Percentiles rank a stretch among this genome's conserved stretches.
Evolutionary conservation across 1,139 yeast genomes (phyloP).

Genomic region (Kodamaea plutei): DNA sequence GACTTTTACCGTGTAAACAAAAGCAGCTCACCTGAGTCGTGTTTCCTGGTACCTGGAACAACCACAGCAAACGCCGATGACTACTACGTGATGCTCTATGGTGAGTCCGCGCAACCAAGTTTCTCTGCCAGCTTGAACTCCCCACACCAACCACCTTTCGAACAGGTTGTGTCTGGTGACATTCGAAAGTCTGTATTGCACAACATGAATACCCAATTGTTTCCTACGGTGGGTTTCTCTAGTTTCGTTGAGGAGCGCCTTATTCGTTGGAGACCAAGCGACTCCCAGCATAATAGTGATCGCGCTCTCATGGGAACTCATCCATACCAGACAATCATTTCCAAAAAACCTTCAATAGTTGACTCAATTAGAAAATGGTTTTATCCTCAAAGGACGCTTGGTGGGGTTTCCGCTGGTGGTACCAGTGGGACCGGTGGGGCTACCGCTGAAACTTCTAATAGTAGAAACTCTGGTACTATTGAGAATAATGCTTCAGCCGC

Average conservation of each 20-base stretch:
- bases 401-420: too few relatives aligned
- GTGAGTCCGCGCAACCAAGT: constrained; percentile 8
- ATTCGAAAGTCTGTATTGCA: constrained; percentile 6
- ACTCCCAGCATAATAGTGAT: constrained; percentile 38
- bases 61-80: too few relatives aligned
- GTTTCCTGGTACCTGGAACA: too few relatives aligned
- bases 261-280: constrained; percentile 50
- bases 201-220: constrained; percentile 13
- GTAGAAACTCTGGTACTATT: too few relatives aligned
- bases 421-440: too few relatives aligned
- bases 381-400: too few relatives aligned
- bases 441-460: too few relatives aligned
- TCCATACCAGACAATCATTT: constrained; percentile 28
- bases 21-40: too few relatives aligned
- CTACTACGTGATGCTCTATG: too few relatives aligned
- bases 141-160: constrained; percentile 12
- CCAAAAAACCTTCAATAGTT: not conserved
- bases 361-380: too few relatives aligned
- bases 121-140: constrained; percentile 6
- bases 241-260: constrained; percentile 50
- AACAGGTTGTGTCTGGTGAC: not conserved
- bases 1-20: too few relatives aligned
- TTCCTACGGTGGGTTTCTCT: constrained; percentile 18
- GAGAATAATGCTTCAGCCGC: too few relatives aligned
- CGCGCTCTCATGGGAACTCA: constrained; percentile 35